These are phyloP conservation scores for Hamamelis virginiana DNA, from an alignment of 164 flowering plant species.

Conservation along the genomic window DNA sequence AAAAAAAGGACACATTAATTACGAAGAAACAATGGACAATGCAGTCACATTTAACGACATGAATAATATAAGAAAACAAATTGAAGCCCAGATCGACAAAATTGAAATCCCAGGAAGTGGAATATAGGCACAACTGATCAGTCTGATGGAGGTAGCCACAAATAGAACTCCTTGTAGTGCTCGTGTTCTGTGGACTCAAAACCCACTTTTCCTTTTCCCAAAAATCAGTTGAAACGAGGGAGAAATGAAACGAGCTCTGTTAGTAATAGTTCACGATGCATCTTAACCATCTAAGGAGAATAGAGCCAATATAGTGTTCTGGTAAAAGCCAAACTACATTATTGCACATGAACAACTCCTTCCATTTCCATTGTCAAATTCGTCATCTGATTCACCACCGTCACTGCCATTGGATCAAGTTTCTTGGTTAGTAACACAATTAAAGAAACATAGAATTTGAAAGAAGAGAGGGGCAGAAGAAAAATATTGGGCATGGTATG, in stretches of 20 bases:
- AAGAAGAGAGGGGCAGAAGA: not conserved
- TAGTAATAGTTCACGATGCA: slow-evolving; percentile 14
- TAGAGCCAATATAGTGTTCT: slow-evolving; percentile 7
- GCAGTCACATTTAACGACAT: slow-evolving; percentile 1
- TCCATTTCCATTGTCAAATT: slow-evolving; percentile 45
- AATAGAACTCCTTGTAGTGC: slow-evolving; percentile 1
- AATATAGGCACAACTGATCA: slow-evolving; percentile 20
- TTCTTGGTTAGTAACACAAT: slow-evolving; percentile 12
- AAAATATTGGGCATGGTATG: not conserved
- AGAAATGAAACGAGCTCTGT: slow-evolving; percentile 5
- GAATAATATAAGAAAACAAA: slow-evolving; percentile 10
- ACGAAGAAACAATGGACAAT: slow-evolving; percentile 20
- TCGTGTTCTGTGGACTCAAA: not conserved
- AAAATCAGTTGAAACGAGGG: slow-evolving; percentile 6
- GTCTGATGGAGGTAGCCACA: slow-evolving; percentile 8
- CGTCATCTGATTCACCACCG: slow-evolving; percentile 57
- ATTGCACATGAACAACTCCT: slow-evolving; percentile 65
- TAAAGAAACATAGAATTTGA: not conserved
- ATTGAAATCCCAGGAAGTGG: slow-evolving; percentile 25
- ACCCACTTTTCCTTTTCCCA: slow-evolving; percentile 6
- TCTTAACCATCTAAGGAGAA: not conserved
- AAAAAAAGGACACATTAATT: slow-evolving; percentile 17
- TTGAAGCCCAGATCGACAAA: slow-evolving; percentile 23
- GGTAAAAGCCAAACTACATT: slow-evolving; percentile 38
- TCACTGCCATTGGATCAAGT: slow-evolving; percentile 45